These are phyloP conservation scores for Galerina marginata DNA, from an alignment of 768 basidiomycete genomes.

Conservation along the genomic window DNA sequence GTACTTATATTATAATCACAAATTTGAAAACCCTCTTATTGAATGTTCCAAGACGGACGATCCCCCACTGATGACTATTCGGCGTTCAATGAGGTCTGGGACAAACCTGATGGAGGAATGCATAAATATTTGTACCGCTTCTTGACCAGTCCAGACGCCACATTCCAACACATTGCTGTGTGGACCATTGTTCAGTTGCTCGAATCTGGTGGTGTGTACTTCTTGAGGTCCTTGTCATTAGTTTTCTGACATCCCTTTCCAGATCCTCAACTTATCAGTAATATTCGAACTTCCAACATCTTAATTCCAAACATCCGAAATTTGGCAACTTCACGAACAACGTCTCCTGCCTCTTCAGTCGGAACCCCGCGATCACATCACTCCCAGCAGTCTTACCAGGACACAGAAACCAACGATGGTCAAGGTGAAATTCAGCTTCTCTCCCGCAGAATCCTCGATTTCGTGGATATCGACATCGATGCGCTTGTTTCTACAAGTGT, in stretches of 20 bases:
- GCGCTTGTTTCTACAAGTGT: constrained; percentile 63
- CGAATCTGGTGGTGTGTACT: constrained; percentile 82
- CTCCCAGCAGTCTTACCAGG: constrained; percentile 78
- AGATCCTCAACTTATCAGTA: constrained; percentile 90
- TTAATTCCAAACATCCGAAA: constrained; percentile 87
- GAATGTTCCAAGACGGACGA: constrained; percentile 63
- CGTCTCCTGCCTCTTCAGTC: constrained; percentile 73
- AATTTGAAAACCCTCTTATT: constrained; percentile 1
- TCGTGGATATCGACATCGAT: constrained; percentile 79
- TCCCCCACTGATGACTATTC: constrained; percentile 87
- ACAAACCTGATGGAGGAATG: constrained; percentile 96
- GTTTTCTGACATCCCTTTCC: constrained; percentile 7
- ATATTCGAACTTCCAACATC: constrained; percentile 83
- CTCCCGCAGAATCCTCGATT: constrained; percentile 83
- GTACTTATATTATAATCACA: constrained; percentile 42
- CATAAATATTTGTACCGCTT: constrained; percentile 94
- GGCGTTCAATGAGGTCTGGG: constrained; percentile 98
- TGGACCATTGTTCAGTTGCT: constrained; percentile 99
- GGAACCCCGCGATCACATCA: constrained; percentile 76
- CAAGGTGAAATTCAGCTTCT: constrained; percentile 91
- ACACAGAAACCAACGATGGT: constrained; percentile 85
- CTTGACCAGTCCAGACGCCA: constrained; percentile 90
- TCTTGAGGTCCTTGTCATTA: not conserved
- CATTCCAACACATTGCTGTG: constrained; percentile 99
- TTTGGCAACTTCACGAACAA: constrained; percentile 74